Conservation (phyloP, 2,329 filamentous ascomycete species). For the Pyrenochaeta sp. region DNA sequence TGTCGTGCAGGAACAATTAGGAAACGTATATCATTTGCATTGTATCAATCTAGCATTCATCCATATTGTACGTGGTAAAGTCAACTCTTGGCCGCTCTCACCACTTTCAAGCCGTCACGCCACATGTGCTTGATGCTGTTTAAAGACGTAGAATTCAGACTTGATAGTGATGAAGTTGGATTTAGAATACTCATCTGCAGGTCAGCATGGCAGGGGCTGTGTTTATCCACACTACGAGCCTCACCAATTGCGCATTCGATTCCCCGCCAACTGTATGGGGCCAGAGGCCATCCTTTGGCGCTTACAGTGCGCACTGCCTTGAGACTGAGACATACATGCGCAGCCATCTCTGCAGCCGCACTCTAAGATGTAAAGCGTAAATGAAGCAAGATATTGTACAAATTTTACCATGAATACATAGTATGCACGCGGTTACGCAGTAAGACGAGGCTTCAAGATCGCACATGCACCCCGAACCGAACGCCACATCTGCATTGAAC, state of each 20-base stretch:
- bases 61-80: no score
- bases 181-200: neutral
- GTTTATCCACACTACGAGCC: neutral
- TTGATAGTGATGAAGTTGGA: neutral
- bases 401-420: no score
- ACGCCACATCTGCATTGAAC: conserved; percentile 5
- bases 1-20: no score
- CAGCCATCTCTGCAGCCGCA: neutral
- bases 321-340: no score
- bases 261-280: neutral
- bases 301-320: neutral
- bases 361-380: no score
- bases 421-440: no score
- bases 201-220: neutral
- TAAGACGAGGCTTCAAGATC: neutral
- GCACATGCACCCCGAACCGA: neutral
- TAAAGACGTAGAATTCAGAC: neutral
- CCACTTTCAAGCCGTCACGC: no score
- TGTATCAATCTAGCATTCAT: no score
- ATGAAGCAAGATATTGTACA: no score
- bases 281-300: neutral
- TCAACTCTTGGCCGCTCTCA: no score
- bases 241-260: neutral
- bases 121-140: no score
- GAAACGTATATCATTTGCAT: no score